Base-by-base conservation (phyloP, 2,329 filamentous ascomycete genomes). In the Pseudogymnoascus sp. region DNA sequence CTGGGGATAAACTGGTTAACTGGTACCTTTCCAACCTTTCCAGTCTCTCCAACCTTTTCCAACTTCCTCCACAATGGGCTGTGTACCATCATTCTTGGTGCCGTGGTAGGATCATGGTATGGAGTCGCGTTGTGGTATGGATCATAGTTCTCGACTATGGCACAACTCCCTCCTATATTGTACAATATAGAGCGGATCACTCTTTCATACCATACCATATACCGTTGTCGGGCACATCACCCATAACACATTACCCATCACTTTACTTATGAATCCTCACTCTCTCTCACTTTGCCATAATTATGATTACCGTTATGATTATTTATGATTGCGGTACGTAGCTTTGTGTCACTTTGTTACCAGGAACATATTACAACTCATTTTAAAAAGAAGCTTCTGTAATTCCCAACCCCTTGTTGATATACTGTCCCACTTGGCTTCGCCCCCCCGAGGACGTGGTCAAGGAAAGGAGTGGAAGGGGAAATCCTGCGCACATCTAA, bases 371-470 rank as follows among this genome's bases (percentile, higher is more conserved):
- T 31, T 53, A 2, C 46, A 6, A 16, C 46, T 53, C 46, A 53
- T 53, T 53, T 53, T 53, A 53, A 53, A 53, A 53, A 53, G 46
- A 53, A 53, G 46, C 46, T 53, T 53, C 46, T 53, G 26, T 53
- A 53, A 53, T 53, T 53, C 46, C 46, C n/a, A 16, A 19, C 46
- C 46, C 46, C 46, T 31, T 16, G 46, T 53, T 31, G 26, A 53
- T 53, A 31, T 53, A 11, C 46, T 26, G 46, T 53, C 46, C 46
- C 46, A 53, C 46, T 53, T 53, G 46, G 14, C 46, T 53, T 53
- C 46, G 46, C 46, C 46, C 46, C 46, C 26, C 26, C 46, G 46
- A 53, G 7, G 26, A 53, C 46, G 24, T 53, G 14, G 7, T n/a
- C 7, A 53, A 11, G 26, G 14, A 50, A 53, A 53, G 46, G 46